Conservation (phyloP, 1,139 yeast species). For the Diutina sp. region DNA sequence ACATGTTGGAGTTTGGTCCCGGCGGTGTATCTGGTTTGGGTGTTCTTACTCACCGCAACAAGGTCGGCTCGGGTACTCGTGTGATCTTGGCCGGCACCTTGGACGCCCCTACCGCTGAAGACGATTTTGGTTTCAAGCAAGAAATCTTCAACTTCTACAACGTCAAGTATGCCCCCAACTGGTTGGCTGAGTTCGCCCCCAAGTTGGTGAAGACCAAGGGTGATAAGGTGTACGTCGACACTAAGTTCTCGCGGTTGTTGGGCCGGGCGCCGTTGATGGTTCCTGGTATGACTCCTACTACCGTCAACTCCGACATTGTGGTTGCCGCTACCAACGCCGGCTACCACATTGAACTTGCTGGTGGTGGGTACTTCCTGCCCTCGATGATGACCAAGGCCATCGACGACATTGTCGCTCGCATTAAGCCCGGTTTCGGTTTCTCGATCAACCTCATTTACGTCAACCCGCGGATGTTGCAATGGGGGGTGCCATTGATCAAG, state of each 20-base stretch:
- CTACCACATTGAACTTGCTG: conserved; percentile 93
- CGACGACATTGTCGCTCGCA: conserved; percentile 49
- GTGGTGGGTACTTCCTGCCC: conserved; percentile 93
- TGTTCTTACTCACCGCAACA: conserved; percentile 88
- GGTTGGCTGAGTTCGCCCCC: conserved; percentile 86
- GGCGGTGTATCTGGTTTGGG: conserved; percentile 98
- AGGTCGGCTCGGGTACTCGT: conserved; percentile 97
- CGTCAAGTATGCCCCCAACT: conserved; percentile 75
- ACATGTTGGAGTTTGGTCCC: conserved; percentile 93
- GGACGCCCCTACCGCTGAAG: conserved; percentile 46
- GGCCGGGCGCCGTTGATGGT: conserved; percentile 96
- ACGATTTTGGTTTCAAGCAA: conserved; percentile 90
- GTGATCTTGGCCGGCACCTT: conserved; percentile 86
- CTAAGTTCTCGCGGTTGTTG: conserved; percentile 82
- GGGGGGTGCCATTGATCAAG: conserved; percentile 95
- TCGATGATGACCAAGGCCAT: conserved; percentile 62
- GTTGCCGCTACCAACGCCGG: conserved; percentile 93
- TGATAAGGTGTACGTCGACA: conserved; percentile 77
- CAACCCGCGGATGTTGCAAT: conserved; percentile 93
- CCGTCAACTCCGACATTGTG: conserved; percentile 88
- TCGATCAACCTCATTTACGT: conserved; percentile 90
- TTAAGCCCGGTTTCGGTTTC: conserved; percentile 79
- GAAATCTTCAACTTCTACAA: conserved; percentile 75
- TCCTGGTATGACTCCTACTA: conserved; percentile 99
- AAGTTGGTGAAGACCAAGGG: conserved; percentile 58